A percentile compares a stretch with the other conserved stretches of the same genome.
phyloP scores from a whole-genome alignment of 2,329 filamentous ascomycete species.

The Endoconidiophora laricicola region DNA sequence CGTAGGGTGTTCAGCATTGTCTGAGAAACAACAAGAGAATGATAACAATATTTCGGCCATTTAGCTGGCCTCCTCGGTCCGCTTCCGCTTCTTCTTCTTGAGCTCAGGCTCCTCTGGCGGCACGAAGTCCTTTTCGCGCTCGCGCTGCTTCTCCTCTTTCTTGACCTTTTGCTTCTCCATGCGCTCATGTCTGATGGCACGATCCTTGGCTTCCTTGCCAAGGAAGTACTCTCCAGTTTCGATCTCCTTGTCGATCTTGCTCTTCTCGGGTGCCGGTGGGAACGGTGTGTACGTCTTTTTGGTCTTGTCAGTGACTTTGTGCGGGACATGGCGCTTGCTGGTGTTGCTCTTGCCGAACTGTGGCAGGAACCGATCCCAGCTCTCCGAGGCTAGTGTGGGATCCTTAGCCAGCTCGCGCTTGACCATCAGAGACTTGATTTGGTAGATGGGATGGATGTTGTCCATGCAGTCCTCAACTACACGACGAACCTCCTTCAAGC shows the following conservation, averaged over 20 bases:
- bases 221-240: constrained; percentile 96
- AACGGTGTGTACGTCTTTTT: constrained; percentile 96
- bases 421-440: constrained; percentile 66
- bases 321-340: constrained; percentile 65
- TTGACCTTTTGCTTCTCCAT: constrained; percentile 73
- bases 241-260: constrained; percentile 95
- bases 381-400: constrained; percentile 69
- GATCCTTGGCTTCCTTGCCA: constrained; percentile 79
- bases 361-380: constrained; percentile 89
- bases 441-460: constrained; percentile 91
- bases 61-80: constrained; percentile 15
- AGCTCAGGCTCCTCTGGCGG: constrained; percentile 61
- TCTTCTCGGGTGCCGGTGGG: constrained; percentile 93
- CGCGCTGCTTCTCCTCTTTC: constrained; percentile 74
- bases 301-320: constrained; percentile 77
- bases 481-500: constrained; percentile 77
- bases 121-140: constrained; percentile 72
- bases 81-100: constrained; percentile 46
- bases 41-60: constrained; percentile 1
- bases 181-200: constrained; percentile 60
- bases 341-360: constrained; percentile 93
- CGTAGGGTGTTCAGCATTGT: not conserved
- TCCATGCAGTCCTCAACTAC: constrained; percentile 92
- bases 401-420: constrained; percentile 84
- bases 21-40: not conserved